Percentiles rank a stretch among this genome's conserved stretches.
phyloP scores from a whole-genome alignment of 2,329 filamentous ascomycete genomes.

The Stemphylium vesicarium region DNA sequence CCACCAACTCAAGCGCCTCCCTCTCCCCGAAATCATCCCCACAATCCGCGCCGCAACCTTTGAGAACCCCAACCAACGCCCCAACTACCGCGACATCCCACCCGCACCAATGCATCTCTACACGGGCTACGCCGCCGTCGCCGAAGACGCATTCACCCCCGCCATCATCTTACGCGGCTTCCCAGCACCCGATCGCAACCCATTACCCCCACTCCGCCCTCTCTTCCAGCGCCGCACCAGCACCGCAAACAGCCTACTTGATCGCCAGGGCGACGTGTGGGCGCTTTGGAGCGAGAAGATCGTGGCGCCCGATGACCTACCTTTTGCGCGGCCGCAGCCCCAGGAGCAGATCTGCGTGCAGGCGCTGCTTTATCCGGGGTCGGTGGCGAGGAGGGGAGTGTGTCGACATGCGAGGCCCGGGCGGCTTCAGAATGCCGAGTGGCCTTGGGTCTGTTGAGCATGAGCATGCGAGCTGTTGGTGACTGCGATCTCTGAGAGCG shows the following conservation, averaged over 20 bases:
- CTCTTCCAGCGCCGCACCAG: not conserved
- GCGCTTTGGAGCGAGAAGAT: slow-evolving; percentile 11
- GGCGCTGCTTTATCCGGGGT: not conserved
- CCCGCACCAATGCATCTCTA: slow-evolving; percentile 8
- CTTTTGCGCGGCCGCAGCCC: slow-evolving; percentile 3
- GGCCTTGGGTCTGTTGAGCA: too few species aligned
- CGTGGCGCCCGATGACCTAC: not conserved
- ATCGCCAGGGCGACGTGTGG: slow-evolving; percentile 15
- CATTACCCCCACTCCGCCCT: not conserved
- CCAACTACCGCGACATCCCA: not conserved
- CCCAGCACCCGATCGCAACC: not conserved
- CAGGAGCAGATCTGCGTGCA: too few species aligned
- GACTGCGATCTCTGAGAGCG: too few species aligned
- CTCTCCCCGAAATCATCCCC: slow-evolving; percentile 5
- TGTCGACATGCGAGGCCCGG: too few species aligned
- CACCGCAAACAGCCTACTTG: slow-evolving; percentile 9
- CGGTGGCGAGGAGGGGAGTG: not conserved
- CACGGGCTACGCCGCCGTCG: slow-evolving; percentile 10
- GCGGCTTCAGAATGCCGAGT: too few species aligned
- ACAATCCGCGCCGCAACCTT: not conserved
- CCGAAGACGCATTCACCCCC: slow-evolving; percentile 11
- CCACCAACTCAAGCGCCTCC: slow-evolving; percentile 1
- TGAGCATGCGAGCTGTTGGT: too few species aligned
- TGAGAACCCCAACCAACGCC: not conserved
- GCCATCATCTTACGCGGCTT: slow-evolving; percentile 18